Conservation (phyloP, 768 basidiomycete genomes). For the Boletellus emodensis region DNA sequence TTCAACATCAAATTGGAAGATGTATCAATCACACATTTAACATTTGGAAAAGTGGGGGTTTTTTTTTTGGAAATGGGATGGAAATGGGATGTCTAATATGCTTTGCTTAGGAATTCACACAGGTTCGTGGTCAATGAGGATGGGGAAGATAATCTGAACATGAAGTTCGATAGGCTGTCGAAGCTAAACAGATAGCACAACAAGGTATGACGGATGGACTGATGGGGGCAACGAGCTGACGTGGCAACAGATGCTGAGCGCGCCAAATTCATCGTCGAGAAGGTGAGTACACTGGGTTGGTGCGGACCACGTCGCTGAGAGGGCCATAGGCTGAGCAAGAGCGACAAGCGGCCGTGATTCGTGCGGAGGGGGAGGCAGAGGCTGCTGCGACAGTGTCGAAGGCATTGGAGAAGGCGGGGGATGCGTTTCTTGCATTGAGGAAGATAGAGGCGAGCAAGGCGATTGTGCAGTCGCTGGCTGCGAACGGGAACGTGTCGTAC, state of each 20-base stretch:
- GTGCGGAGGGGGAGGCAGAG: constrained; percentile 98
- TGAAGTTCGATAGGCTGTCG: constrained; percentile 64
- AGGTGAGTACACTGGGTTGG: constrained; percentile 46
- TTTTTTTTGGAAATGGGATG: not conserved
- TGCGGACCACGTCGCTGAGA: constrained; percentile 15
- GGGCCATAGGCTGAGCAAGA: constrained; percentile 91
- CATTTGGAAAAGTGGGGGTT: constrained; percentile 82
- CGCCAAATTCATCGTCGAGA: constrained; percentile 98
- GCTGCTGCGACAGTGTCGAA: constrained; percentile 90
- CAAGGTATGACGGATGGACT: constrained; percentile 59
- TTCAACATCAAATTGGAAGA: constrained; percentile 96
- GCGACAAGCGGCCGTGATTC: constrained; percentile 94
- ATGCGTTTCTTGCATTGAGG: constrained; percentile 90
- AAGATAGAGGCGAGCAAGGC: constrained; percentile 99
- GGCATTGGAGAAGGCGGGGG: constrained; percentile 90
- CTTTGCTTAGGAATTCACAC: constrained; percentile 72
- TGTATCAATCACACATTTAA: constrained; percentile 91
- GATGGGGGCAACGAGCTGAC: constrained; percentile 13
- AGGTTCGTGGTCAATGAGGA: constrained; percentile 33
- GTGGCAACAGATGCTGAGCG: constrained; percentile 80
- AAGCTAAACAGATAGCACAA: constrained; percentile 99
- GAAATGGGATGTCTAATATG: constrained; percentile 3
- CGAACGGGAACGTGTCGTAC: constrained; percentile 84
- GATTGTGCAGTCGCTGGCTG: constrained; percentile 80
- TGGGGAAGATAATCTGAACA: not conserved